Percentiles rank a stretch among this genome's conserved stretches.
phyloP scores from a whole-genome alignment of 148 eudicot species.

The Heliosperma pusillum region DNA sequence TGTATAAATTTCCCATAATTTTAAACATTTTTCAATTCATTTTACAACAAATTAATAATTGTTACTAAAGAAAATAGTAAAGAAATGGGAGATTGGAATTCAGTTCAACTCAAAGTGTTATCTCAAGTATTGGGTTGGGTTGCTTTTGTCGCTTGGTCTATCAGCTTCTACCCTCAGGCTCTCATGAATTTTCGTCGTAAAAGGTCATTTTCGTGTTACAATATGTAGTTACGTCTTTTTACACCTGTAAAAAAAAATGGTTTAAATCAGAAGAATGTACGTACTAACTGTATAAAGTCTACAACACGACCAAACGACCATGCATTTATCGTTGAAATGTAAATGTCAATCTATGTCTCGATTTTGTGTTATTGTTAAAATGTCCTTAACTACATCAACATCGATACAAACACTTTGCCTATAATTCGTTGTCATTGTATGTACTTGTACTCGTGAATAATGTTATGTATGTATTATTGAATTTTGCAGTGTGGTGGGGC shows the following conservation, averaged over 20 bases:
- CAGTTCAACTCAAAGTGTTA: slow-evolving; percentile 42
- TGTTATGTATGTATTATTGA: neutral
- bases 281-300: no score
- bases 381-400: no score
- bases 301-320: no score
- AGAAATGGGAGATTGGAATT: slow-evolving; percentile 69
- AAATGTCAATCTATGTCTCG: no score
- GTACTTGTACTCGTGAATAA: neutral
- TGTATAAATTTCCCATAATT: neutral
- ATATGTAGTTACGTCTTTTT: no score
- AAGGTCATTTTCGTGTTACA: slow-evolving; percentile 42
- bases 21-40: neutral
- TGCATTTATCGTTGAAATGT: no score
- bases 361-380: no score
- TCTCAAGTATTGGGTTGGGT: slow-evolving; percentile 72
- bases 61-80: neutral
- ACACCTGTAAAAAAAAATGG: no score
- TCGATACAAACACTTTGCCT: no score
- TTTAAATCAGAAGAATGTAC: no score
- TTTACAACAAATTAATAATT: neutral
- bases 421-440: no score
- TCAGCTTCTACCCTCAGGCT: slow-evolving; percentile 88
- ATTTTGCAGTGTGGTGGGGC: slow-evolving; percentile 70
- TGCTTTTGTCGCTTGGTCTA: slow-evolving; percentile 82
- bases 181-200: slow-evolving; percentile 78